Evolutionary conservation across 2,329 filamentous ascomycete genomes (phyloP).

Genomic region (Trichoderma afroharzianum): DNA sequence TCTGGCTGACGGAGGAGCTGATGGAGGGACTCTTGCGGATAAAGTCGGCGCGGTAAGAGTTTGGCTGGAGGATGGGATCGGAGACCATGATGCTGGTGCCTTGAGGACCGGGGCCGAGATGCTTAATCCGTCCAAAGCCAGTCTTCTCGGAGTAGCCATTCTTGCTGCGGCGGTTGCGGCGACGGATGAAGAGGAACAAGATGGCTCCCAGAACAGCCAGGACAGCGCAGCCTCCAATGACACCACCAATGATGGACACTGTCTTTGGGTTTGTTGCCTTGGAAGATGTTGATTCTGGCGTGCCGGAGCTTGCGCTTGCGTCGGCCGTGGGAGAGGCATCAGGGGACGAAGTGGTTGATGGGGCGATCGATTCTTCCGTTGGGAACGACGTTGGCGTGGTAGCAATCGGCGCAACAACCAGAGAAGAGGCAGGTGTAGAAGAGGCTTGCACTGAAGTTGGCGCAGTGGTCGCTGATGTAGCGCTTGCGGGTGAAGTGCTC

Average conservation of each 20-base stretch:
- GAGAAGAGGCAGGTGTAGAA: slow-evolving; percentile 15
- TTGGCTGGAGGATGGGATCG: slow-evolving; percentile 49
- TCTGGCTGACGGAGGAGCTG: slow-evolving; percentile 17
- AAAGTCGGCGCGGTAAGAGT: slow-evolving; percentile 51
- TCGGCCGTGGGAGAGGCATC: not conserved
- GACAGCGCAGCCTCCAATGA: slow-evolving; percentile 44
- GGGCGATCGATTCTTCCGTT: not conserved
- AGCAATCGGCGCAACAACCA: not conserved
- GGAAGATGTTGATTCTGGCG: not conserved
- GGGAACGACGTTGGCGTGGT: not conserved
- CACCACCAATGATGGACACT: slow-evolving; percentile 44
- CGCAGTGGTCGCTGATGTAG: slow-evolving; percentile 23
- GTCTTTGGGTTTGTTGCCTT: slow-evolving; percentile 29
- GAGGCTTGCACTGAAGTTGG: slow-evolving; percentile 20
- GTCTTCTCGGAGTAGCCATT: slow-evolving; percentile 20
- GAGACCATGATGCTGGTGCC: slow-evolving; percentile 46
- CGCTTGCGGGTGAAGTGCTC: slow-evolving; percentile 21
- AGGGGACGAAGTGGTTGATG: not conserved
- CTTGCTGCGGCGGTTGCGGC: slow-evolving; percentile 20
- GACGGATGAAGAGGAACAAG: slow-evolving; percentile 39
- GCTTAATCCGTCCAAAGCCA: slow-evolving; percentile 18
- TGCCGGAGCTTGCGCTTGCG: slow-evolving; percentile 16
- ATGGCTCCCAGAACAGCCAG: slow-evolving; percentile 39
- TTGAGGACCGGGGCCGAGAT: slow-evolving; percentile 23
- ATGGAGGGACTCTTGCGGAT: slow-evolving; percentile 37